Evolutionary conservation across 1,284 basidiomycete species (phyloP), one percentile per base, ranked within the genome.

Genomic region (Mycosarcoma maydis): DNA sequence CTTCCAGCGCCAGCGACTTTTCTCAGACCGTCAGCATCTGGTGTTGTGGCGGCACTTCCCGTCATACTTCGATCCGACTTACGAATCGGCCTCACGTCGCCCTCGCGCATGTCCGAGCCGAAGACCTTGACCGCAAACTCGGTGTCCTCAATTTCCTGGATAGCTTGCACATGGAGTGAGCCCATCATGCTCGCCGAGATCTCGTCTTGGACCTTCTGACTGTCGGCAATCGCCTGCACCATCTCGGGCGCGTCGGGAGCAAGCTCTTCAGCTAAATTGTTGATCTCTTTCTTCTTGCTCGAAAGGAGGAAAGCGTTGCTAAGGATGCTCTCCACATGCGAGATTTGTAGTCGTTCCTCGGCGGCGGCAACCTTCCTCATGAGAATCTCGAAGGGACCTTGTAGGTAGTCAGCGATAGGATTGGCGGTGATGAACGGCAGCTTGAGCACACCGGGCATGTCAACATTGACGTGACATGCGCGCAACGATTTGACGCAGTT

Each of bases 401-500:
- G 66, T 7, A 70, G 38, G 26, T 64, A 59, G 51, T 53, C 48
- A n/a, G 60, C 54, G 29, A 60, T 50, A 3, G 66, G 40, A 17
- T 64, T 70, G 24, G 66, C 66, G 17, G 60, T 59, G 17, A 52
- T 36, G 40, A 59, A 64, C 3, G 52, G 56, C 29, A 64, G 52
- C 41, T 59, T 70, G 48, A 64, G 51, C 16, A 59, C 52, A 6
- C 66, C 56, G 0, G 66, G 59, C 30, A 59, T 52, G 14, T 58
- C 40, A 24, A 70, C 59, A 14, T 42, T 48, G 33, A 70, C 60
- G 41, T 70, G 60, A 14, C 55, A 52, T 19, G 66, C 43, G 9
- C 66, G 55, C 5, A 70, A 41, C 42, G 66, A 64, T 37, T 70
- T 64, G 52, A 70, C 60, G 34, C 60, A 70, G 23, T 64, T 64